phyloP scores from a whole-genome alignment of 2,329 filamentous ascomycete genomes.

The Mollisia scopiformis region DNA sequence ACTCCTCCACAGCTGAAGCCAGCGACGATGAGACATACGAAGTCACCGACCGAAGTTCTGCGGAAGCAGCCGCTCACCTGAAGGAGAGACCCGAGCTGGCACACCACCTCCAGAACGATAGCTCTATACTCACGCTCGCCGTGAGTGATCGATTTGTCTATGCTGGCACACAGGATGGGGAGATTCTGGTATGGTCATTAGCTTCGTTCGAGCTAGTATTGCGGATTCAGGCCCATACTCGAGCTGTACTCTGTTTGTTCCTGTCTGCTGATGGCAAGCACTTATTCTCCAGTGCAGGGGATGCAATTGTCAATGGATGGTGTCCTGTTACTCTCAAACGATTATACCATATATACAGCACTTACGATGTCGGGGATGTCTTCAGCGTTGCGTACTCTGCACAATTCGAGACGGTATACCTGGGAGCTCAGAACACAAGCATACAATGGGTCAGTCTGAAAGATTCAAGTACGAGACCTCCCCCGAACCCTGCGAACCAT shows the following conservation, averaged over 20 bases:
- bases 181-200: constrained; percentile 90
- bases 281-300: constrained; percentile 90
- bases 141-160: constrained; percentile 83
- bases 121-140: constrained; percentile 80
- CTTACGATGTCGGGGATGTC: constrained; percentile 92
- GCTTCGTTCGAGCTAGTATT: constrained; percentile 81
- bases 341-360: constrained; percentile 88
- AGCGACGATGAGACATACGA: constrained; percentile 30
- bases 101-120: constrained; percentile 76
- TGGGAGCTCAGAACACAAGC: constrained; percentile 91
- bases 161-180: constrained; percentile 89
- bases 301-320: constrained; percentile 96
- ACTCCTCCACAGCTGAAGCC: constrained; percentile 23
- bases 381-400: constrained; percentile 92
- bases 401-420: constrained; percentile 79
- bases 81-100: constrained; percentile 60
- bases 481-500: constrained; percentile 67
- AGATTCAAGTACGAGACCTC: constrained; percentile 61
- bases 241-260: constrained; percentile 84
- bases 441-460: constrained; percentile 90
- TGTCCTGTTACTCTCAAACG: constrained; percentile 74
- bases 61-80: neutral
- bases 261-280: constrained; percentile 73
- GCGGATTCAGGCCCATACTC: constrained; percentile 85
- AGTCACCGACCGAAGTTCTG: constrained; percentile 17